These are phyloP conservation scores for Apiotrichum siamense DNA, from an alignment of 1,284 basidiomycete species.

Conservation along the genomic window DNA sequence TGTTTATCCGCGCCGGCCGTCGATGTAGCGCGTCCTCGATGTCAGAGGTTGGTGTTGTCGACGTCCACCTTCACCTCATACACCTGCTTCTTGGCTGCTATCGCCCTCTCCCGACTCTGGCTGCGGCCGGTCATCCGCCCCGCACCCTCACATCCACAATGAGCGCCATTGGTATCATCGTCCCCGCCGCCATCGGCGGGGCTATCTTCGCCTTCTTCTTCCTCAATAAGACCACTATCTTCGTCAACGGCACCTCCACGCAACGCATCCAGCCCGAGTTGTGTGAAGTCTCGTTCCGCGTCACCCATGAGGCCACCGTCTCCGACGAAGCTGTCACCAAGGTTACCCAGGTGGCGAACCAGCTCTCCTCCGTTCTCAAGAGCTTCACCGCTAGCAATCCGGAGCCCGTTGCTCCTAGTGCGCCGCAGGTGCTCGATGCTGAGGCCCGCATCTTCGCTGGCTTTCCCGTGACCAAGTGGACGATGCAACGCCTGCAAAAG, in stretches of 20 bases:
- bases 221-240: background rate
- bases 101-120: too few species aligned
- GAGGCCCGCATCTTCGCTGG: constrained; percentile 5
- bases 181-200: background rate
- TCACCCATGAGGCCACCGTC: background rate
- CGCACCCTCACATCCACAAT: too few species aligned
- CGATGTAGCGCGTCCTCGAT: too few species aligned
- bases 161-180: background rate
- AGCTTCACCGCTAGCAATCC: too few species aligned
- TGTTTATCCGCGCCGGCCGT: too few species aligned
- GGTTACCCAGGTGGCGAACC: background rate
- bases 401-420: too few species aligned
- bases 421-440: constrained; percentile 2
- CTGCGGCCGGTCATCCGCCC: too few species aligned
- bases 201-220: background rate
- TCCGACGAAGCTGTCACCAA: background rate
- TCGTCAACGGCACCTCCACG: background rate
- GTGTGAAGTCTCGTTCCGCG: background rate
- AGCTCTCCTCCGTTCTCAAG: background rate
- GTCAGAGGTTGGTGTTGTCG: too few species aligned
- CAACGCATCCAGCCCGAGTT: constrained; percentile 9
- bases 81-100: too few species aligned
- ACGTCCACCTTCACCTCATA: too few species aligned
- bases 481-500: constrained; percentile 7
- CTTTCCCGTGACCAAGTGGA: constrained; percentile 13